These are phyloP conservation scores for Canavalia ensiformis DNA, from an alignment of 306 rosid species.

Conservation along the genomic window DNA sequence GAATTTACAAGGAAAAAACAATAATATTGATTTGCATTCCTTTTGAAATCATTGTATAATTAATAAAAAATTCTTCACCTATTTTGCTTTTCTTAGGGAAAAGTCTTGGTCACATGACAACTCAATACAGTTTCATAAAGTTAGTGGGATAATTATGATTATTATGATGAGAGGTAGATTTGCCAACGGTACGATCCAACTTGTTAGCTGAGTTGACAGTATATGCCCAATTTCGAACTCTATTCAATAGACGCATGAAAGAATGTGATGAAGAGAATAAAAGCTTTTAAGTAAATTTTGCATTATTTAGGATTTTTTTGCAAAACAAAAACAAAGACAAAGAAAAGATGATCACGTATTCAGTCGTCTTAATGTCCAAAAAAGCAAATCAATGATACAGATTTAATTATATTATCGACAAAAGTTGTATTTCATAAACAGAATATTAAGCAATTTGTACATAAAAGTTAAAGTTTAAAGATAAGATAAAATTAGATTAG, in stretches of 20 bases:
- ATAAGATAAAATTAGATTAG: background rate
- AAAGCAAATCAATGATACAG: background rate
- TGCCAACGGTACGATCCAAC: conserved; percentile 31
- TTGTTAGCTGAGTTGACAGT: conserved; percentile 38
- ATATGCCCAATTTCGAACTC: conserved; percentile 15
- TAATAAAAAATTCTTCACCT: background rate
- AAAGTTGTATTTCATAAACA: background rate
- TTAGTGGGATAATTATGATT: background rate
- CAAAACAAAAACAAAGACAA: background rate
- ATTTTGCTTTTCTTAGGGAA: background rate
- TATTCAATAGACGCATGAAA: conserved; percentile 24
- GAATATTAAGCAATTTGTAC: background rate
- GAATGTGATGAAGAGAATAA: background rate
- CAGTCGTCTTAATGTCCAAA: background rate
- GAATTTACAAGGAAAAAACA: background rate
- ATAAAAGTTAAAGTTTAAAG: background rate
- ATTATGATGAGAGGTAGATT: background rate
- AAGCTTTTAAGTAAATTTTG: conserved; percentile 8
- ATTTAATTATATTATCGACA: background rate
- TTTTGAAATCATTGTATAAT: background rate
- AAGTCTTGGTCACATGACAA: conserved; percentile 49
- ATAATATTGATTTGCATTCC: background rate
- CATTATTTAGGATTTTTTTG: background rate
- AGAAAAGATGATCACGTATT: background rate
- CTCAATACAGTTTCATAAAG: conserved; percentile 14